Conservation (phyloP, 1,284 basidiomycete genomes). For the Microbotryum lychnidis-dioicae region DNA sequence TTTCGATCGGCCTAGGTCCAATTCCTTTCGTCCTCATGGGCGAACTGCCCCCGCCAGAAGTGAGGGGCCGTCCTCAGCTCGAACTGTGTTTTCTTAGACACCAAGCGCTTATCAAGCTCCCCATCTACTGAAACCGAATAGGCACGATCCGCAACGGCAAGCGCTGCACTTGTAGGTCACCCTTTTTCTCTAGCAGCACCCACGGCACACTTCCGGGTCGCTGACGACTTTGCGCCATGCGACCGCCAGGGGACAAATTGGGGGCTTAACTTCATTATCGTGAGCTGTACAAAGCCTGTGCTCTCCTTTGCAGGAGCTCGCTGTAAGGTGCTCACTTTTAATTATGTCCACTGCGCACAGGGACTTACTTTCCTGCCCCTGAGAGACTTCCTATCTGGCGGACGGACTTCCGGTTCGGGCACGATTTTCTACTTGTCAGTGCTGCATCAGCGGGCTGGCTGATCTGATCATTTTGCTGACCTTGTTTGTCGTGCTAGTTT, state of each 20-base stretch:
- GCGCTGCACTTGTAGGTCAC: not conserved
- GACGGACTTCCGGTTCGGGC: conserved; percentile 1
- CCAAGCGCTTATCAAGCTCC: not conserved
- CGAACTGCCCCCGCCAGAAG: conserved; percentile 38
- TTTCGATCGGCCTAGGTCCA: conserved; percentile 41
- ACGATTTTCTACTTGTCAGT: conserved; percentile 20
- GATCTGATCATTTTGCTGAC: no score
- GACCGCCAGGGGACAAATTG: conserved; percentile 26
- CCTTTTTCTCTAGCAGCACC: not conserved
- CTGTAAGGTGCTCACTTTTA: not conserved
- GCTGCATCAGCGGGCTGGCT: no score
- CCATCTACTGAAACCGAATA: conserved; percentile 17
- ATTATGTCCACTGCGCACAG: not conserved
- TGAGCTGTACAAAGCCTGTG: not conserved
- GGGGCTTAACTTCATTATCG: conserved; percentile 29
- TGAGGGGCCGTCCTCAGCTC: conserved; percentile 2
- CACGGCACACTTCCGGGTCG: not conserved
- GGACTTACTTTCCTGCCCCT: conserved; percentile 26
- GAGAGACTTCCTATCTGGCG: conserved; percentile 17
- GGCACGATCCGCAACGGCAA: conserved; percentile 3
- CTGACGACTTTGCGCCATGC: not conserved
- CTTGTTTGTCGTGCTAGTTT: conserved; percentile 2
- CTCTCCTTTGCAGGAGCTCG: not conserved
- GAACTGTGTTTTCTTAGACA: no score
- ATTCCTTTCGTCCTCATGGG: conserved; percentile 43